phyloP scores from a whole-genome alignment of 176 grass and related monocot genomes.

The Chrysopogon serrulatus region DNA sequence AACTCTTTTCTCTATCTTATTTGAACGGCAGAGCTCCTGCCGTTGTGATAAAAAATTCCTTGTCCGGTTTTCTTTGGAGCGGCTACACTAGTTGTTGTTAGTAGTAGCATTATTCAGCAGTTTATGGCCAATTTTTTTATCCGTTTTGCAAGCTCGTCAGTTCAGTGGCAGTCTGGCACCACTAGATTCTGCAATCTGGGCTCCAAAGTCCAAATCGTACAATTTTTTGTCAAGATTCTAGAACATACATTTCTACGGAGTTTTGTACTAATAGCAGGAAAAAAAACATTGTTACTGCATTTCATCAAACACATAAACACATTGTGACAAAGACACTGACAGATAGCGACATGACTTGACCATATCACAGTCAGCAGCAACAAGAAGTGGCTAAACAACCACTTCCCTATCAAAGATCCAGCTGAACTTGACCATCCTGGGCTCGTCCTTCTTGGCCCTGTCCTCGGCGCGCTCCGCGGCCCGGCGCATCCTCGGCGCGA shows the following conservation, averaged over 20 bases:
- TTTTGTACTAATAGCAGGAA: neutral
- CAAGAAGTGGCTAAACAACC: conserved; percentile 16
- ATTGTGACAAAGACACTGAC: neutral
- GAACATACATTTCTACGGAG: neutral
- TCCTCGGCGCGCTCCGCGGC: conserved; percentile 71
- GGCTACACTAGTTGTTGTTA: neutral
- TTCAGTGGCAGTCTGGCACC: neutral
- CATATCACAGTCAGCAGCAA: neutral
- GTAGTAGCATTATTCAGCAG: too few relatives aligned
- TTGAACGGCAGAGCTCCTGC: too few relatives aligned
- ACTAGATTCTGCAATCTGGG: too few relatives aligned
- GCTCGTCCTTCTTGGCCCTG: conserved; percentile 48
- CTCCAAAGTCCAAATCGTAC: neutral
- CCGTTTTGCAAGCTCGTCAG: too few relatives aligned
- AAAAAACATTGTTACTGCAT: neutral
- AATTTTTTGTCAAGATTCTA: neutral
- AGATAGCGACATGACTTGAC: neutral
- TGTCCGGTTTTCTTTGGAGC: too few relatives aligned
- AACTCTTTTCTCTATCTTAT: too few relatives aligned
- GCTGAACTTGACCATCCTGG: conserved; percentile 56
- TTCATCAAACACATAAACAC: conserved; percentile 23
- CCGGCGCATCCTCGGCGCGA: conserved; percentile 64
- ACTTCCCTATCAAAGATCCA: conserved; percentile 85
- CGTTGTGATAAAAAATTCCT: too few relatives aligned
- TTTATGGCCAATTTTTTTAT: too few relatives aligned